phyloP scores from a whole-genome alignment of 73 alveolate genomes.

The Paramecium tetraurelia region DNA sequence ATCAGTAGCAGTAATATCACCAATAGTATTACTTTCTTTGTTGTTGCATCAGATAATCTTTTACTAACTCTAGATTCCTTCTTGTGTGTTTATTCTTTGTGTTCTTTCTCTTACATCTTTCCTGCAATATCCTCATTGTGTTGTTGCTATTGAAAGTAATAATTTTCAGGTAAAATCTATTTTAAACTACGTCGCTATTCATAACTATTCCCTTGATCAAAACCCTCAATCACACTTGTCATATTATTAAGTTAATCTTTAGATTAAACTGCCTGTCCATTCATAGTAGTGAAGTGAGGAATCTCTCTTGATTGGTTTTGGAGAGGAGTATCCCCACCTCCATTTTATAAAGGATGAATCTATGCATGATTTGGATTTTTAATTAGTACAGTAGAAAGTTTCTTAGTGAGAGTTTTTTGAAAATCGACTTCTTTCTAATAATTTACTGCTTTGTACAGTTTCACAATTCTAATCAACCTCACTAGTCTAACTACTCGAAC shows the following conservation, averaged over 20 bases:
- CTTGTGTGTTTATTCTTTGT: neutral
- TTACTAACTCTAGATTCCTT: constrained; percentile 70
- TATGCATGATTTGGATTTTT: neutral
- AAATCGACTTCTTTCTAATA: neutral
- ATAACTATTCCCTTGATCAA: neutral
- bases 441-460: constrained; percentile 75
- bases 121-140: neutral
- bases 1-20: constrained; percentile 60
- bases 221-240: neutral
- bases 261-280: neutral
- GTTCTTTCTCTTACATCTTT: neutral
- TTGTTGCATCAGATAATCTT: constrained; percentile 66
- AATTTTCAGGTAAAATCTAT: neutral
- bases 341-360: neutral
- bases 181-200: neutral
- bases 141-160: neutral
- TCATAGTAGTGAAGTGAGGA: neutral
- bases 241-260: neutral
- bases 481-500: constrained; percentile 76
- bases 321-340: neutral
- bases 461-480: constrained; percentile 78
- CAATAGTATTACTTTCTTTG: constrained; percentile 69
- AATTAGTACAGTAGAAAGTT: neutral
- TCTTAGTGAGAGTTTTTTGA: neutral
- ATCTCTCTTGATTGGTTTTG: neutral